Conservation (phyloP, 2,329 filamentous ascomycete species). For the Periglandula ipomoeae region DNA sequence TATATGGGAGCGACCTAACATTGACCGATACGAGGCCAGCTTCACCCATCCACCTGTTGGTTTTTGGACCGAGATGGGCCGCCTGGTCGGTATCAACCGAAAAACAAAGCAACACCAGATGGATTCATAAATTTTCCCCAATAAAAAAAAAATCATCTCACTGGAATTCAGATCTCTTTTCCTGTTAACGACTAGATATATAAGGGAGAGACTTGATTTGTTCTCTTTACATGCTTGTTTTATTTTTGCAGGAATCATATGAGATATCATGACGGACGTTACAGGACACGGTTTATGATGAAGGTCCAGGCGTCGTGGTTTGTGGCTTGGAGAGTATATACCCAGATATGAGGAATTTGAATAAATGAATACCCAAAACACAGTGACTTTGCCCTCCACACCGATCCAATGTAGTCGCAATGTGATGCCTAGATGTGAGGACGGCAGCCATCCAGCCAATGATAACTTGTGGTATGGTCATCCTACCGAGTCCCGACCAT, state of each 20-base stretch:
- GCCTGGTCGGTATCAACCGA: constrained; percentile 30
- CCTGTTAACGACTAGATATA: not conserved
- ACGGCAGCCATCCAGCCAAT: no score
- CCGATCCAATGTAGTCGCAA: not conserved
- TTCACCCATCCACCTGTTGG: constrained; percentile 39
- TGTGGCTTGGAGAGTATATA: constrained; percentile 5
- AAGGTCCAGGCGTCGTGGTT: not conserved
- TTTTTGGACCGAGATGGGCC: constrained; percentile 47
- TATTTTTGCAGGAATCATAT: no score
- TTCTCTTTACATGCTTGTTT: not conserved
- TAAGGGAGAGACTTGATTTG: not conserved
- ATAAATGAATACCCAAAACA: not conserved
- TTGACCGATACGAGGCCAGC: constrained; percentile 47
- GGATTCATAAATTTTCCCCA: no score
- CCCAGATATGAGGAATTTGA: constrained; percentile 4
- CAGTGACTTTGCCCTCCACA: not conserved
- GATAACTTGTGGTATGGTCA: no score
- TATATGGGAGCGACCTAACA: constrained; percentile 48
- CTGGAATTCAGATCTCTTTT: no score
- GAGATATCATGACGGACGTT: not conserved
- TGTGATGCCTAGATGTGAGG: no score
- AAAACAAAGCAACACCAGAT: constrained; percentile 13
- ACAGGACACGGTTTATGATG: not conserved
- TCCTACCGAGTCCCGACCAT: no score
- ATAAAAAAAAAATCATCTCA: no score